phyloP scores from a whole-genome alignment of 2,329 filamentous ascomycete species.

The Aspergillus candidus region DNA sequence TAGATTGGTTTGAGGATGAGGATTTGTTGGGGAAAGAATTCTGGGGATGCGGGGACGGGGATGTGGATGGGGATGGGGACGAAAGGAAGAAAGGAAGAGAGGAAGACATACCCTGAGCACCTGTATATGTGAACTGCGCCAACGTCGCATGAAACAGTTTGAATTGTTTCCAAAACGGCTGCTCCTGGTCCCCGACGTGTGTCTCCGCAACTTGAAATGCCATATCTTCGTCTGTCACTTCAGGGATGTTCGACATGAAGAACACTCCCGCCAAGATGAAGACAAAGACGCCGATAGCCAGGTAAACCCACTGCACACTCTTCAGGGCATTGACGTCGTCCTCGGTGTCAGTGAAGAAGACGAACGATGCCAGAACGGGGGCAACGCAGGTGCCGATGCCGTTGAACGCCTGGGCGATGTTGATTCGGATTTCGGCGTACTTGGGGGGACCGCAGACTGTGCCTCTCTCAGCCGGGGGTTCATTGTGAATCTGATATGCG shows the following conservation, averaged over 20 bases:
- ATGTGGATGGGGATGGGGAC: too few relatives aligned
- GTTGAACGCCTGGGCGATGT: constrained; percentile 71
- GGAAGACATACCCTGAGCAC: constrained; percentile 54
- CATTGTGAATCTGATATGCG: not conserved
- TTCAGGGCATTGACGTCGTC: constrained; percentile 53
- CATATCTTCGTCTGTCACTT: constrained; percentile 68
- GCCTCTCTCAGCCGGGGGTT: constrained; percentile 26
- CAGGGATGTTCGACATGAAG: constrained; percentile 61
- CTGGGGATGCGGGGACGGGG: too few relatives aligned
- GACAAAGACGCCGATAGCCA: constrained; percentile 71
- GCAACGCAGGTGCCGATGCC: constrained; percentile 69
- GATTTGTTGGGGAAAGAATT: not conserved
- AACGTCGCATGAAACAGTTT: constrained; percentile 68
- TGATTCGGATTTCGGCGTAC: constrained; percentile 70
- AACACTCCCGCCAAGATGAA: constrained; percentile 61
- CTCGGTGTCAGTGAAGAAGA: constrained; percentile 63
- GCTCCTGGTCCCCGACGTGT: constrained; percentile 50
- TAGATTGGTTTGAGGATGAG: not conserved
- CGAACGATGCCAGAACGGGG: constrained; percentile 65
- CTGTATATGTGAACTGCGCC: constrained; percentile 75
- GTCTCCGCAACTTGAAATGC: constrained; percentile 53
- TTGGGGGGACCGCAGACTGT: constrained; percentile 67
- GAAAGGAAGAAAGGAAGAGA: not conserved
- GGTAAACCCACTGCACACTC: constrained; percentile 72
- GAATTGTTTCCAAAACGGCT: constrained; percentile 65